Evolutionary conservation across 352 stramenopile genomes (phyloP).

Genomic region (Globisporangium acanthophoron): DNA sequence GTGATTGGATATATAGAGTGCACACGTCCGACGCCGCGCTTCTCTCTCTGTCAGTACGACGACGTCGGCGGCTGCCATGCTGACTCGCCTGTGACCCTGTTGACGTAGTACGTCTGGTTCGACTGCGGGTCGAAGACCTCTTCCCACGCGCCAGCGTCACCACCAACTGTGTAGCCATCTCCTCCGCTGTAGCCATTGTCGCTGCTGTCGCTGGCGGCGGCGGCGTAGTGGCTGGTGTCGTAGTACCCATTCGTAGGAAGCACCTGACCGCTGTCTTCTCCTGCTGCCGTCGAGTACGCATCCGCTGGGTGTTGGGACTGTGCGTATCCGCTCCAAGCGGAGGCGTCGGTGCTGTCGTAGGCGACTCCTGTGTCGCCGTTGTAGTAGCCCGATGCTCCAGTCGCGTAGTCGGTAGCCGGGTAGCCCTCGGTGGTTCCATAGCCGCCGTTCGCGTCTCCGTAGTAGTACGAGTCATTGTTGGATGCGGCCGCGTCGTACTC

Average conservation of each 20-base stretch:
- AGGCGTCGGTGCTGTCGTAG: not conserved
- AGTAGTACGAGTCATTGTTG: slow-evolving; percentile 2
- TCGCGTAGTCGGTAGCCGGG: not conserved
- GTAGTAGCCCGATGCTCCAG: not conserved
- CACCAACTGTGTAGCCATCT: not conserved
- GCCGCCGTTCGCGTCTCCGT: not conserved
- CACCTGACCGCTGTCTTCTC: not conserved
- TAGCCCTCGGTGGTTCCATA: not conserved
- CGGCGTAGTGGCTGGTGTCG: not conserved
- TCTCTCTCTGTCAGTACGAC: not conserved
- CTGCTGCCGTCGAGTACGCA: not conserved
- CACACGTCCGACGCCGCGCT: not conserved
- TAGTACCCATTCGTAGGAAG: not conserved
- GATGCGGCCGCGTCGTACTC: slow-evolving; percentile 8
- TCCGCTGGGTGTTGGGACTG: not conserved
- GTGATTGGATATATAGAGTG: slow-evolving; percentile 17
- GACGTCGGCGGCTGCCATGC: slow-evolving; percentile 28
- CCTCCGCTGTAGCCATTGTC: not conserved
- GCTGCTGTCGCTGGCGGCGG: not conserved
- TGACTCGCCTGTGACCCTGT: slow-evolving; percentile 52
- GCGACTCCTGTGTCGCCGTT: not conserved
- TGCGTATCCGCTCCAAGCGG: not conserved
- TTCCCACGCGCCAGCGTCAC: slow-evolving; percentile 28
- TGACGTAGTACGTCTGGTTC: slow-evolving; percentile 57
- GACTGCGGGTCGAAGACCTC: slow-evolving; percentile 60